phyloP scores from a whole-genome alignment of 306 rosid species.

The Cucumis hystrix region DNA sequence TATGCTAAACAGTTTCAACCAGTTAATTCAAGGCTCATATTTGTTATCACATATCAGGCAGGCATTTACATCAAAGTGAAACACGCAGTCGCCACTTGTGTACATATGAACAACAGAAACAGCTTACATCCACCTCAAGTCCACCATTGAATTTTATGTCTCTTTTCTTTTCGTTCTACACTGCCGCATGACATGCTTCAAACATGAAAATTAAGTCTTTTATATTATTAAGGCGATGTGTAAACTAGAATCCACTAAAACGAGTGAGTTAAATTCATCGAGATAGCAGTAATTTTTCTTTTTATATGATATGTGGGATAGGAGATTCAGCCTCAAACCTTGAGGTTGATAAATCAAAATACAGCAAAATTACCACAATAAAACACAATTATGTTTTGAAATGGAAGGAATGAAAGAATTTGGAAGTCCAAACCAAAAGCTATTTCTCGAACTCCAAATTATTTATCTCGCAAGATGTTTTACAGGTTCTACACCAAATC shows the following conservation, averaged over 20 bases:
- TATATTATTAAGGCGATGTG: neutral
- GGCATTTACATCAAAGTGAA: neutral
- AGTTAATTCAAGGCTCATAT: neutral
- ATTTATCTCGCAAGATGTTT: neutral
- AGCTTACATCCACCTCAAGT: neutral
- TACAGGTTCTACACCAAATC: neutral
- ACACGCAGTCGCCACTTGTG: neutral
- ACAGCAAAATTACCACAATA: neutral
- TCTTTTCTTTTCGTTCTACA: neutral
- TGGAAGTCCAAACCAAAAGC: neutral
- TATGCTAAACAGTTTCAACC: neutral
- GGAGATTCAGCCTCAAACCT: no score
- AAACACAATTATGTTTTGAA: neutral
- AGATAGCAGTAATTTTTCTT: neutral
- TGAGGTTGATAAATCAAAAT: no score
- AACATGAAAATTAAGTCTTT: neutral
- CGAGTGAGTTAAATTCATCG: neutral
- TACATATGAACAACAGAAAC: neutral
- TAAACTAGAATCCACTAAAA: neutral
- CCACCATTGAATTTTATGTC: neutral
- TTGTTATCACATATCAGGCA: neutral
- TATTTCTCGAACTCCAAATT: neutral
- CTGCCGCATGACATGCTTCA: neutral
- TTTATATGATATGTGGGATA: neutral
- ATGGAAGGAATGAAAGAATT: neutral